Evolutionary conservation across 2,329 filamentous ascomycete species (phyloP).

Genomic region (Arthrocladium fulminans): DNA sequence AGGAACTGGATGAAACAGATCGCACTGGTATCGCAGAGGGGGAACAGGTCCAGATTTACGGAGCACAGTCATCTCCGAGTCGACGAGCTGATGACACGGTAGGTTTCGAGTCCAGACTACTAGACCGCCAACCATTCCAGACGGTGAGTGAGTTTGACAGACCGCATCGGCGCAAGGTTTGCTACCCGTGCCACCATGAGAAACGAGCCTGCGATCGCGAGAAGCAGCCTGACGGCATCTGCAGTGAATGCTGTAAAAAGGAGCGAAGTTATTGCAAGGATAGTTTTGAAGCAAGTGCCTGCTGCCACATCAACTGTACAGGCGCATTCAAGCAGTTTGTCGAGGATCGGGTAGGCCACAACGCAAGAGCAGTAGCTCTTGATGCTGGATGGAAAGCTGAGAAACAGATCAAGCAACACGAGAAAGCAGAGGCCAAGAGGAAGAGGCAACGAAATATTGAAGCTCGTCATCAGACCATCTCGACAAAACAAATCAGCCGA

Average conservation of each 20-base stretch:
- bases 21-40: not conserved
- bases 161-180: not conserved
- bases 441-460: no score
- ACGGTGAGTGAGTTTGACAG: not conserved
- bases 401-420: no score
- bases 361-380: no score
- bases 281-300: no score
- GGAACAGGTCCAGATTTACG: not conserved
- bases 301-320: no score
- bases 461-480: no score
- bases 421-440: no score
- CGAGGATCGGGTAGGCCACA: no score
- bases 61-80: not conserved
- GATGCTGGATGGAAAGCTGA: no score
- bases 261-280: not conserved
- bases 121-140: not conserved
- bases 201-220: not conserved
- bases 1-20: not conserved
- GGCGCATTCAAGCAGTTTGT: no score
- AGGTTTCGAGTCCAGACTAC: not conserved
- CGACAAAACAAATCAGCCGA: no score
- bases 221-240: not conserved
- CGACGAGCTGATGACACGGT: not conserved
- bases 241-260: not conserved
- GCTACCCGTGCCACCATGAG: not conserved